phyloP scores from a whole-genome alignment of 2,329 filamentous ascomycete species.

The Gremmenia infestans region DNA sequence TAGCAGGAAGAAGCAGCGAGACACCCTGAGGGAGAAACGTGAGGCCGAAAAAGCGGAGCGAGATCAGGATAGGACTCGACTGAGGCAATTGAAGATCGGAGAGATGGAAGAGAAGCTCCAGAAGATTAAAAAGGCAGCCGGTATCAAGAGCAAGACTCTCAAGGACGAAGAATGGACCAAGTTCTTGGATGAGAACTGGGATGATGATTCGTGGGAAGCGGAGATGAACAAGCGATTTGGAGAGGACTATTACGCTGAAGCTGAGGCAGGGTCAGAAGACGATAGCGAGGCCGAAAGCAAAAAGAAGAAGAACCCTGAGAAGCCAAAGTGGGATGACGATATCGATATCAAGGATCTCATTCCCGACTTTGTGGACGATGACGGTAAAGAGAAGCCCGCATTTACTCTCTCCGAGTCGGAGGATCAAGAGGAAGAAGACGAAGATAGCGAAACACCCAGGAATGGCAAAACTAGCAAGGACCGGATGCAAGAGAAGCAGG shows the following conservation, averaged over 20 bases:
- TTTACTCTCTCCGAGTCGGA: slow-evolving; percentile 54
- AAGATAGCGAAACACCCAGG: slow-evolving; percentile 30
- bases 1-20: slow-evolving; percentile 70
- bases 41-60: slow-evolving; percentile 73
- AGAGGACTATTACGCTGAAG: slow-evolving; percentile 80
- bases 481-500: slow-evolving; percentile 52
- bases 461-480: slow-evolving; percentile 58
- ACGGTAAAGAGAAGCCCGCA: slow-evolving; percentile 42
- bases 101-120: slow-evolving; percentile 82
- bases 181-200: slow-evolving; percentile 83
- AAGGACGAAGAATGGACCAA: slow-evolving; percentile 77
- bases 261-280: slow-evolving; percentile 58
- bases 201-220: slow-evolving; percentile 82
- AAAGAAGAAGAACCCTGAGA: slow-evolving; percentile 64
- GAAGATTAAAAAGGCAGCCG: slow-evolving; percentile 89
- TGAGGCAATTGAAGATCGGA: slow-evolving; percentile 85
- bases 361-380: slow-evolving; percentile 74
- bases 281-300: slow-evolving; percentile 48
- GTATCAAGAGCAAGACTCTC: slow-evolving; percentile 61
- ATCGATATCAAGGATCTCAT: slow-evolving; percentile 94
- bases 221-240: slow-evolving; percentile 88
- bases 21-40: slow-evolving; percentile 70
- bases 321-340: slow-evolving; percentile 92
- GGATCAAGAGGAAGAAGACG: slow-evolving; percentile 34
- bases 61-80: slow-evolving; percentile 73